Conservation (phyloP, 495 filamentous ascomycete genomes). For the Podospora comata region DNA sequence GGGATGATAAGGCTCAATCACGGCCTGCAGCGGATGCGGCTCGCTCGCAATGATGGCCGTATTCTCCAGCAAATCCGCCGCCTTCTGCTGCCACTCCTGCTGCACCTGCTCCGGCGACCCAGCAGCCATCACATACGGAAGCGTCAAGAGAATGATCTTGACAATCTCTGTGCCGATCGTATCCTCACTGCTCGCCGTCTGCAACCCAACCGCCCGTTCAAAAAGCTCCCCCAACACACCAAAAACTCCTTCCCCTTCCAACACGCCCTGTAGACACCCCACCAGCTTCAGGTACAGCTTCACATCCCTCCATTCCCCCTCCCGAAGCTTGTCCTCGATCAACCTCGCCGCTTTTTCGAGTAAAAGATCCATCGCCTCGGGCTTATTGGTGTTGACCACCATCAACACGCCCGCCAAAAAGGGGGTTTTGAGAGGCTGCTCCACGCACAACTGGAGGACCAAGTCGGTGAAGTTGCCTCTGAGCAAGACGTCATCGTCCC, state of each 20-base stretch:
- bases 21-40: slow-evolving; percentile 72
- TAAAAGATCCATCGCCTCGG: slow-evolving; percentile 66
- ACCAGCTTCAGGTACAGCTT: slow-evolving; percentile 88
- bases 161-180: slow-evolving; percentile 86
- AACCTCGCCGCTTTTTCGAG: slow-evolving; percentile 56
- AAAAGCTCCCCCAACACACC: slow-evolving; percentile 81
- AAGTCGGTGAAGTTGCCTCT: slow-evolving; percentile 66
- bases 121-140: slow-evolving; percentile 84
- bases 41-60: slow-evolving; percentile 87
- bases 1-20: slow-evolving; percentile 78
- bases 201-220: slow-evolving; percentile 75
- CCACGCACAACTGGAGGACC: slow-evolving; percentile 68
- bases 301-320: slow-evolving; percentile 81
- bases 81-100: slow-evolving; percentile 65
- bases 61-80: slow-evolving; percentile 76
- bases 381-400: slow-evolving; percentile 67
- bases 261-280: slow-evolving; percentile 72
- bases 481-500: slow-evolving; percentile 74
- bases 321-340: slow-evolving; percentile 59
- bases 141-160: slow-evolving; percentile 89
- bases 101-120: slow-evolving; percentile 51
- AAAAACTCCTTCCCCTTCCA: slow-evolving; percentile 85
- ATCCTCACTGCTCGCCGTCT: slow-evolving; percentile 87
- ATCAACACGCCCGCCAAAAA: slow-evolving; percentile 81
- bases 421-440: slow-evolving; percentile 96